A percentile compares a stretch with the other conserved stretches of the same genome.
Conservation (phyloP, 306 rosid species). For the Gynostemma pentaphyllum region DNA sequence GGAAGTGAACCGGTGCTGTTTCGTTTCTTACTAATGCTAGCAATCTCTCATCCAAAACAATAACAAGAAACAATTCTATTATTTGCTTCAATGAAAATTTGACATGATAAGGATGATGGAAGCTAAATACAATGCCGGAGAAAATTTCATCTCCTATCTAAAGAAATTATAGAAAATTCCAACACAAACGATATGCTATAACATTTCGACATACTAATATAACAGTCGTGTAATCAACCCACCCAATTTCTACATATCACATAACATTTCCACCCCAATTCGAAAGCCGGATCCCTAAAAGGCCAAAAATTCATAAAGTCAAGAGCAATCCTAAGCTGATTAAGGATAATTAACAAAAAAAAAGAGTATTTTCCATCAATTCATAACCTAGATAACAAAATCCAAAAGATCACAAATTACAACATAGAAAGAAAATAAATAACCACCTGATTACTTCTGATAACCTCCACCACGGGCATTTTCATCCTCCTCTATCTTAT, state of each 20-base stretch:
- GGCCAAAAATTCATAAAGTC: background rate
- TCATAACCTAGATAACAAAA: background rate
- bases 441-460: conserved; percentile 35
- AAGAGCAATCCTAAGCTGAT: background rate
- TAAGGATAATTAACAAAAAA: too few relatives aligned
- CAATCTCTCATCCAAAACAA: background rate
- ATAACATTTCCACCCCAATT: background rate
- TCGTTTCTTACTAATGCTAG: background rate
- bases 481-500: conserved; percentile 43
- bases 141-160: too few relatives aligned
- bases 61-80: too few relatives aligned
- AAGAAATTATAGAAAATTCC: too few relatives aligned
- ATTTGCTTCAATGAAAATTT: background rate
- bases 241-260: background rate
- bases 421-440: background rate
- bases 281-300: background rate
- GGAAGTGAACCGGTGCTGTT: background rate
- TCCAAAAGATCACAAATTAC: background rate
- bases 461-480: conserved; percentile 86
- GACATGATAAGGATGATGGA: background rate
- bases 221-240: background rate
- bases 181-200: too few relatives aligned
- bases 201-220: background rate
- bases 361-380: too few relatives aligned
- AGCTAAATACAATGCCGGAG: background rate